Conservation (phyloP, 768 basidiomycete genomes). For the Pluteus cervinus region DNA sequence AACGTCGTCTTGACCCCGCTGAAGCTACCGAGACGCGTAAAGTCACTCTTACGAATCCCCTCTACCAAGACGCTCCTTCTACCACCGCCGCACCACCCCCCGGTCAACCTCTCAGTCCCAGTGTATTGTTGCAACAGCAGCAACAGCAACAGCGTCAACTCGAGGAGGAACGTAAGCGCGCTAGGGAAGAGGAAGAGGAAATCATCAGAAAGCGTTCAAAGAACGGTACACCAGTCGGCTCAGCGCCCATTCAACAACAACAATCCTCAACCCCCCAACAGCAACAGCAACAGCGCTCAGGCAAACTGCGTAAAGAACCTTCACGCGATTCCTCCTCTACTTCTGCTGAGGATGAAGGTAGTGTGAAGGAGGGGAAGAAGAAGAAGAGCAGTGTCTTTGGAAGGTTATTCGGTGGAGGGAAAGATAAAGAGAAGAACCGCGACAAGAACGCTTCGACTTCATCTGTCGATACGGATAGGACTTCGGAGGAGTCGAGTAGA, state of each 20-base stretch:
- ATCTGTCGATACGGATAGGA: no score
- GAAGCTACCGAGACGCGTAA: no score
- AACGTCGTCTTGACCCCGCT: no score
- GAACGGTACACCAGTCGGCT: slow-evolving; percentile 16
- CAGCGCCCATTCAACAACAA: slow-evolving; percentile 10
- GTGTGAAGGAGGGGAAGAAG: slow-evolving; percentile 47
- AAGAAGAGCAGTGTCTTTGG: slow-evolving; percentile 72
- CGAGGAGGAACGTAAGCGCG: slow-evolving; percentile 49
- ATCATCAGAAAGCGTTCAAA: slow-evolving; percentile 25
- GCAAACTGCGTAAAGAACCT: slow-evolving; percentile 41
- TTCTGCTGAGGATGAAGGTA: neutral
- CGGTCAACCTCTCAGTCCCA: no score
- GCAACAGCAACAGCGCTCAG: slow-evolving; percentile 10
- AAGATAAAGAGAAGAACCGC: slow-evolving; percentile 69
- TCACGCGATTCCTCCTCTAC: slow-evolving; percentile 17
- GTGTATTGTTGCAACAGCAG: no score
- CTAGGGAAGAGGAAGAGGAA: slow-evolving; percentile 42
- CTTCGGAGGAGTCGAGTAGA: slow-evolving; percentile 63
- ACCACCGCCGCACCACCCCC: no score
- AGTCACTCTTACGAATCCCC: no score
- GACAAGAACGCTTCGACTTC: slow-evolving; percentile 43
- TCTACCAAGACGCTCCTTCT: no score
- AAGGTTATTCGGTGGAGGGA: slow-evolving; percentile 70
- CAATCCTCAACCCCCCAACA: slow-evolving; percentile 20
- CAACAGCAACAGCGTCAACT: slow-evolving; percentile 15